phyloP scores from a whole-genome alignment of 2,329 filamentous ascomycete genomes.

The Paecilomyces variotii region DNA sequence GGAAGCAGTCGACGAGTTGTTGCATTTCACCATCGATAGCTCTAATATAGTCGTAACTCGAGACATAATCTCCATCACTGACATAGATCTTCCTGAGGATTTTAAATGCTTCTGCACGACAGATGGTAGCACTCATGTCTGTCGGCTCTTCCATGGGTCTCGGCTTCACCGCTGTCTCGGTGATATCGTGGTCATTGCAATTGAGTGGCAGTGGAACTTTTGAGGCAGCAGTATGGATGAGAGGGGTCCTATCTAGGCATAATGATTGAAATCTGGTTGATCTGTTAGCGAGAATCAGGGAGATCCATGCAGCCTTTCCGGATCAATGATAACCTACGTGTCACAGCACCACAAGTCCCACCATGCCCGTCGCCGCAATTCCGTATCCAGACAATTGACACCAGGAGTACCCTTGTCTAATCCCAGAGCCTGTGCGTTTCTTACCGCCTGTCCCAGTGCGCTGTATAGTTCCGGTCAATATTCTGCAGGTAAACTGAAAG shows the following conservation, averaged over 20 bases:
- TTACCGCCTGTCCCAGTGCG: slow-evolving; percentile 15
- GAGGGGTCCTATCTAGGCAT: slow-evolving; percentile 16
- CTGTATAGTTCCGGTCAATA: slow-evolving; percentile 2
- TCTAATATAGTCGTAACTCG: slow-evolving; percentile 14
- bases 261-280: slow-evolving; percentile 17
- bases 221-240: slow-evolving; percentile 14
- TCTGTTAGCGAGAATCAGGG: neutral
- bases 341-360: slow-evolving; percentile 18
- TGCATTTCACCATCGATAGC: slow-evolving; percentile 15
- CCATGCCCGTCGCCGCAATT: slow-evolving; percentile 16
- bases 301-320: neutral
- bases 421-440: slow-evolving; percentile 17
- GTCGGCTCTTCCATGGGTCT: slow-evolving; percentile 13
- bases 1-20: slow-evolving; percentile 11
- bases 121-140: slow-evolving; percentile 14
- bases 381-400: slow-evolving; percentile 12
- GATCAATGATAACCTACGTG: slow-evolving; percentile 8
- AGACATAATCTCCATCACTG: slow-evolving; percentile 9
- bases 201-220: slow-evolving; percentile 17
- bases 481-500: neutral
- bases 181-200: slow-evolving; percentile 18
- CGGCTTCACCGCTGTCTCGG: slow-evolving; percentile 8
- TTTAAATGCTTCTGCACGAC: slow-evolving; percentile 12
- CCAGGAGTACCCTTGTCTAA: slow-evolving; percentile 13
- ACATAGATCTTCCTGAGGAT: slow-evolving; percentile 13